Evolutionary conservation across 192 early-diverging fungal genomes (phyloP), one percentile per base, ranked within the genome.

Genomic region (Linnemannia schmuckeri): DNA sequence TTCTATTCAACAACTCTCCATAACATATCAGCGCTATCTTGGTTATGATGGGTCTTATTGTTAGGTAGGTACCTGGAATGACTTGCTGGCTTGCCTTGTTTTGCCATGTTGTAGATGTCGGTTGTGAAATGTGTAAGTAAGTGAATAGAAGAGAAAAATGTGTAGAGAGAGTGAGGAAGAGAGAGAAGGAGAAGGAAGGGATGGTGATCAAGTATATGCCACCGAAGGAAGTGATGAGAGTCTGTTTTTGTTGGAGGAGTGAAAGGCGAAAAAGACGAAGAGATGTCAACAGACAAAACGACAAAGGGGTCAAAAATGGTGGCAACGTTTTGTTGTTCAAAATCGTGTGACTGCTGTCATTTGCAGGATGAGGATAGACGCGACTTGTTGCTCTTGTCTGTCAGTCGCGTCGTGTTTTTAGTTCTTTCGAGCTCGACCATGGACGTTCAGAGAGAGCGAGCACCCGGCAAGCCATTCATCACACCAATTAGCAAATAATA

Each of bases 101-200:
- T 72, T 10, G 70, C 70, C 70, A 72, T 72, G 40, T 38, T 41
- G 17, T 35, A 35, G 38, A 38, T 72, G 70, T 72, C 70, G 9
- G 18, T 10, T 33, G 30, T 66, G 30, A 66, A 66, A 52, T 52
- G 49, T 52, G 49, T 22, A 52, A 52, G 20, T 52, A 12, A 12
- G 42, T 6, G 7, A 38, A n/a, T 17, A 15, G 7, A 70, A 37
- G 37, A 40, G 18, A 37, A 9, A 37, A 70, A 24, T 33, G 61
- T 30, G 30, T 41, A 8, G 18, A 22, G 69, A 7, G 70, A 44
- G n/a, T 35, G 17, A 70, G 13, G 61, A 37, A 75, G 38, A 24
- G n/a, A 4, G 20, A 18, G 37, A 52, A 24, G 0, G 74, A 37
- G 2, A 24, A 30, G 30, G 38, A 30, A 7, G 17, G 72, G 40